Base-by-base conservation (phyloP, 495 filamentous ascomycete species). In the Hamigera avellanea region DNA sequence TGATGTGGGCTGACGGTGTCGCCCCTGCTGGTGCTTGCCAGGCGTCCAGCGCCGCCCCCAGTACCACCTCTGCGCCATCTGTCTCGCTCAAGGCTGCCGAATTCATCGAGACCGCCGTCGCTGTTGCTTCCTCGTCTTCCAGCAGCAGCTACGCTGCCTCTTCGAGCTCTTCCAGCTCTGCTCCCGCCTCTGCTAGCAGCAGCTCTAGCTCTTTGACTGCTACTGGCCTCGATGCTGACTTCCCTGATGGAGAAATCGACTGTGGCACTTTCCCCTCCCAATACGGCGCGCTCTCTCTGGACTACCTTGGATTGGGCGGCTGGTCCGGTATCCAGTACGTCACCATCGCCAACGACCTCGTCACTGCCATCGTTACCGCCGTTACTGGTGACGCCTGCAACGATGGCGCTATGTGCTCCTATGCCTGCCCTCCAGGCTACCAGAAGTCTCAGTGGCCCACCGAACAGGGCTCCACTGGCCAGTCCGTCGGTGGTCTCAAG, bases 371-470 rank as follows among this genome's bases (percentile, higher is more conserved):
- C 39, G 70, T 66, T 28, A 79, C 81, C 36, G 62, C 61, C n/a
- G 73, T 79, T 33, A 58, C 54, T 13, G 70, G 67, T 8, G 53
- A 66, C 19, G 56, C 53, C 33, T 87, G 86, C 59, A 54, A 44
- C 16, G 53, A 66, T 7, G 79, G 76, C 26, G 62, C 68, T 30
- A 83, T 86, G 64, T 95, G 91, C 71, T 94, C 88, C 4, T 98
- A 96, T 50, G 84, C 82, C 35, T 98, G 91, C 66, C 88, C 91
- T 6, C 52, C 78, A 31, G 88, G 88, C 36, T 95, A 86, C 66
- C 79, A 88, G 49, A 95, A 95, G 73, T 72, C 79, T 26, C 88
- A 96, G 59, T 98, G 87, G 86, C 91, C 93, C 25, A 49, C 41
- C 17, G 71, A 55, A 19, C 91, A 96, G 66, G 93, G 91, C 26